These are phyloP conservation scores for Vitis rotundifolia DNA, from an alignment of 164 flowering plant species.

Conservation along the genomic window DNA sequence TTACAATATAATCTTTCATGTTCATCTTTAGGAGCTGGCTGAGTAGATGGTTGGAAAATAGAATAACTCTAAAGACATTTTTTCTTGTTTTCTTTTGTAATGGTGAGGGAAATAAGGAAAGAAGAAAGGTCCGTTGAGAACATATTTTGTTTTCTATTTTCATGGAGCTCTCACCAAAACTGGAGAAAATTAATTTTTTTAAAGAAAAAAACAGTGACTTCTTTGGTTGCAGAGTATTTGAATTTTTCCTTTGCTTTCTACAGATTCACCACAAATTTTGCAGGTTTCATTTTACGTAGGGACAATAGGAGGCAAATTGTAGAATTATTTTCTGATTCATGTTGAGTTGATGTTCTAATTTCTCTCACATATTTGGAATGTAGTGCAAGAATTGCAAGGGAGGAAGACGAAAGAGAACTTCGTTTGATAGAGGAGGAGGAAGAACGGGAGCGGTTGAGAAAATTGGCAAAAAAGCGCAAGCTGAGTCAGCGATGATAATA, in stretches of 20 bases:
- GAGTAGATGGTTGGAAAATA: too few relatives aligned
- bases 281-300: neutral
- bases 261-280: neutral
- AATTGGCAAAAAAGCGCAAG: constrained; percentile 63
- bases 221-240: too few relatives aligned
- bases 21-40: too few relatives aligned
- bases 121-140: neutral
- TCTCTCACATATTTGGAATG: constrained; percentile 3
- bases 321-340: neutral
- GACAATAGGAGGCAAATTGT: too few relatives aligned
- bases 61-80: neutral
- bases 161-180: neutral
- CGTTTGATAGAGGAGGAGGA: constrained; percentile 78
- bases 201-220: too few relatives aligned
- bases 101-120: neutral
- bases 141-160: neutral
- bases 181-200: neutral
- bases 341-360: neutral
- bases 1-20: too few relatives aligned
- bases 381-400: constrained; percentile 67
- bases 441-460: constrained; percentile 52
- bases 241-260: too few relatives aligned
- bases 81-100: too few relatives aligned
- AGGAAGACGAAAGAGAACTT: constrained; percentile 76
- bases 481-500: constrained; percentile 25